Evolutionary conservation across 2,329 filamentous ascomycete genomes (phyloP).

Genomic region (Cordyceps javanica): DNA sequence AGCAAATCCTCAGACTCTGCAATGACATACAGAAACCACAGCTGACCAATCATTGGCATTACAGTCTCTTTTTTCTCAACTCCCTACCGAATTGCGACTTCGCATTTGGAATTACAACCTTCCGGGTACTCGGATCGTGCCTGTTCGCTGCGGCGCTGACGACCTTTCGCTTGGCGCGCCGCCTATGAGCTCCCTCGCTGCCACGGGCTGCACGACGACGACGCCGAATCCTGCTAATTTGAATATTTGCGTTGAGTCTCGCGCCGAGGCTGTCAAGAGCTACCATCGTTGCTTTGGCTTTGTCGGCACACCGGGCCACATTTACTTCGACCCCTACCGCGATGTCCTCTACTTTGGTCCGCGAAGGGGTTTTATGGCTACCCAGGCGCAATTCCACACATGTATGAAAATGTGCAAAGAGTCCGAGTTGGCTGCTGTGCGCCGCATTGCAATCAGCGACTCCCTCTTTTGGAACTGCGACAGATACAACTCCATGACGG

Average conservation of each 20-base stretch:
- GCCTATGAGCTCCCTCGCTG: not conserved
- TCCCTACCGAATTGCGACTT: slow-evolving; percentile 41
- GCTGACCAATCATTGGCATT: not conserved
- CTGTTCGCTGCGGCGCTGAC: slow-evolving; percentile 32
- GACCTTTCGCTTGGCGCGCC: not conserved
- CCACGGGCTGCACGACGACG: slow-evolving; percentile 35
- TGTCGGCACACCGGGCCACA: slow-evolving; percentile 32
- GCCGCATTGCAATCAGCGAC: slow-evolving; percentile 40
- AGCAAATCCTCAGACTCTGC: not conserved
- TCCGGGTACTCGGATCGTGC: slow-evolving; percentile 36
- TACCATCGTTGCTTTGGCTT: slow-evolving; percentile 38
- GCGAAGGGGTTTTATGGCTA: slow-evolving; percentile 38
- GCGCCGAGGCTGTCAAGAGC: slow-evolving; percentile 34
- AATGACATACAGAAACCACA: not conserved
- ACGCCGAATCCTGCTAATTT: slow-evolving; percentile 37
- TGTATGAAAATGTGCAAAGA: slow-evolving; percentile 37
- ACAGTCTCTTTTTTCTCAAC: slow-evolving; percentile 36
- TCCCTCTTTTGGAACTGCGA: slow-evolving; percentile 34
- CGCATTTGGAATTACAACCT: slow-evolving; percentile 42
- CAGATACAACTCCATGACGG: slow-evolving; percentile 31
- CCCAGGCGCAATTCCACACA: slow-evolving; percentile 39
- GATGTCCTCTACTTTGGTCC: slow-evolving; percentile 45
- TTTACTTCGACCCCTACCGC: slow-evolving; percentile 34
- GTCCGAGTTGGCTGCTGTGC: slow-evolving; percentile 34
- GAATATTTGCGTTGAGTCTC: slow-evolving; percentile 41